These are phyloP conservation scores for Auriculariales sp. DNA, from an alignment of 768 basidiomycete genomes.

Conservation along the genomic window DNA sequence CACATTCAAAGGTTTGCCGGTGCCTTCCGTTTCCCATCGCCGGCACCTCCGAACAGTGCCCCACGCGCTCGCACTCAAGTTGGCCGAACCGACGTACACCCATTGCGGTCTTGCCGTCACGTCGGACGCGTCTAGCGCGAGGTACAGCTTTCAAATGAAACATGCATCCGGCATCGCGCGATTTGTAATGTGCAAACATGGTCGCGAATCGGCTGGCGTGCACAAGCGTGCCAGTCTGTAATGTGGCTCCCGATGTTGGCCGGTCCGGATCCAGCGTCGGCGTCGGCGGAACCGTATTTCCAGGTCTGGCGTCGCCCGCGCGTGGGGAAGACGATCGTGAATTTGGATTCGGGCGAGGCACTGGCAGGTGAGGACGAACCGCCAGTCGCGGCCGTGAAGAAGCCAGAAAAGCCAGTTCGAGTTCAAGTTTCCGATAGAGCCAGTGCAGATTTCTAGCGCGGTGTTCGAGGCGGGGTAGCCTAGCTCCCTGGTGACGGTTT, in stretches of 20 bases:
- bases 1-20: not conserved
- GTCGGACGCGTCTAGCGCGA: not conserved
- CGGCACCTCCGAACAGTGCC: not conserved
- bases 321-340: not conserved
- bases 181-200: not conserved
- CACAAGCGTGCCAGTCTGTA: not conserved
- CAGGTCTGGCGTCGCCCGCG: not conserved
- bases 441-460: not conserved
- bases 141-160: not conserved
- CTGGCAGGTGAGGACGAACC: not conserved
- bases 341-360: not conserved
- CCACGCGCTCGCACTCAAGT: not conserved
- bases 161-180: not conserved
- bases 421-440: not conserved
- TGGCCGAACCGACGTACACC: not conserved
- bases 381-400: too few relatives aligned
- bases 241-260: not conserved
- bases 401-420: too few relatives aligned
- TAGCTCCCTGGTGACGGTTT: not conserved
- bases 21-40: too few relatives aligned
- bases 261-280: too few relatives aligned
- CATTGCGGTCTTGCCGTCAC: not conserved
- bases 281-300: not conserved
- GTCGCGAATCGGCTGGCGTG: too few relatives aligned
- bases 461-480: not conserved